Evolutionary conservation across 441 rosid species (phyloP).

Genomic region (Syzygium syzygioides): DNA sequence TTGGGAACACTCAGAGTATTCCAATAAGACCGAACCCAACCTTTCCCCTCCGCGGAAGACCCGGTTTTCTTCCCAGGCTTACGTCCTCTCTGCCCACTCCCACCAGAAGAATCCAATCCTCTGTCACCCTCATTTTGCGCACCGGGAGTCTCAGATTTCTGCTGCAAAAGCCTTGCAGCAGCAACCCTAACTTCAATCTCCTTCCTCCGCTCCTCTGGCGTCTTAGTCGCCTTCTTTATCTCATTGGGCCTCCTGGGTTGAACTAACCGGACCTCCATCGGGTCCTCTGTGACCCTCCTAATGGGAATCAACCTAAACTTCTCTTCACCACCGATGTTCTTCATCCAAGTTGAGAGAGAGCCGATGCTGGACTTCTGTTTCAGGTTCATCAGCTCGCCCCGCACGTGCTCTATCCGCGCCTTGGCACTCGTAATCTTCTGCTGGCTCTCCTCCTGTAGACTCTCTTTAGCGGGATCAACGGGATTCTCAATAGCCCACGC

Average conservation of each 20-base stretch:
- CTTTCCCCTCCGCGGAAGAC: slow-evolving; percentile 48
- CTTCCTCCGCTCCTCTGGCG: slow-evolving; percentile 81
- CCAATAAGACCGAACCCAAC: slow-evolving; percentile 62
- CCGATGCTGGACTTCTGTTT: slow-evolving; percentile 66
- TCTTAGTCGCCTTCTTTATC: slow-evolving; percentile 88
- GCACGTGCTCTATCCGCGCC: slow-evolving; percentile 73
- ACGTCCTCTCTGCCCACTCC: slow-evolving; percentile 47
- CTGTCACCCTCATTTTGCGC: slow-evolving; percentile 31
- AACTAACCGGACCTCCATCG: slow-evolving; percentile 71
- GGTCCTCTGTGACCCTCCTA: slow-evolving; percentile 66
- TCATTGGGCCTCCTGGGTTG: slow-evolving; percentile 83
- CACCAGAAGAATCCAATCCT: slow-evolving; percentile 30
- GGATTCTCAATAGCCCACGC: slow-evolving; percentile 71
- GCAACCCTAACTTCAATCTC: slow-evolving; percentile 97
- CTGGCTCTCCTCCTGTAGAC: slow-evolving; percentile 80
- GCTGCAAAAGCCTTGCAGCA: slow-evolving; percentile 85
- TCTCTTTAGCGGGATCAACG: slow-evolving; percentile 84
- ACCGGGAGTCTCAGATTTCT: slow-evolving; percentile 49
- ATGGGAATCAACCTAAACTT: slow-evolving; percentile 67
- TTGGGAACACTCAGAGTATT: slow-evolving; percentile 47
- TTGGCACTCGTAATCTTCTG: slow-evolving; percentile 62
- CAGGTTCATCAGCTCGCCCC: slow-evolving; percentile 60
- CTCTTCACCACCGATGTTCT: slow-evolving; percentile 70
- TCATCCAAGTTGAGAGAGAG: slow-evolving; percentile 80
- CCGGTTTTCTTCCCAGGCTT: slow-evolving; percentile 34